These are phyloP conservation scores for Macrophomina phaseolina DNA, from an alignment of 2,329 filamentous ascomycete genomes.

Conservation along the genomic window DNA sequence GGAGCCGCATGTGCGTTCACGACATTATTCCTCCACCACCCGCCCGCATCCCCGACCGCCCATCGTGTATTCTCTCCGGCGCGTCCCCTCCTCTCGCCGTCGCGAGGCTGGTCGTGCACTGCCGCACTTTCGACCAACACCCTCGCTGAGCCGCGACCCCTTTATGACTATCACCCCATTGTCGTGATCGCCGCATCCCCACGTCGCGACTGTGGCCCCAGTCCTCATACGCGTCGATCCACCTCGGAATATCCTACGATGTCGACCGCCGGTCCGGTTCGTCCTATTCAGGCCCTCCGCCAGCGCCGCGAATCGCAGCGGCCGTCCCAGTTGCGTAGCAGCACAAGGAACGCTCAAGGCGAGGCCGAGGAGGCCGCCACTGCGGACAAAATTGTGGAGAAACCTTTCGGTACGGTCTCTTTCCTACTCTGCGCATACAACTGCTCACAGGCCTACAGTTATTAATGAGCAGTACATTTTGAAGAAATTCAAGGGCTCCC, in stretches of 20 bases:
- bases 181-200: constrained; percentile 2
- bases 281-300: constrained; percentile 50
- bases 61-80: neutral
- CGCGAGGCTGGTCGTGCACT: neutral
- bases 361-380: constrained; percentile 38
- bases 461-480: constrained; percentile 78
- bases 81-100: neutral
- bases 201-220: neutral
- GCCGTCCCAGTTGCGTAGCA: constrained; percentile 36
- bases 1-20: constrained; percentile 14
- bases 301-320: constrained; percentile 51
- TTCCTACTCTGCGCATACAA: neutral
- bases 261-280: constrained; percentile 39
- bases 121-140: neutral
- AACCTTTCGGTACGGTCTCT: constrained; percentile 38
- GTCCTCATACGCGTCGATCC: neutral
- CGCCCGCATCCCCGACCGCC: constrained; percentile 10
- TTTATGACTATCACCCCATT: neutral
- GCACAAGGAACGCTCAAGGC: constrained; percentile 32
- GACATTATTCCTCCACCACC: constrained; percentile 15
- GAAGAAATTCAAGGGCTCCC: constrained; percentile 73
- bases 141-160: neutral
- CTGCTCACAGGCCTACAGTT: constrained; percentile 56
- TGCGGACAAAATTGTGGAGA: constrained; percentile 37
- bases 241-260: neutral